These are phyloP conservation scores for Zostera marina DNA, from an alignment of 116 monocot species.

Conservation along the genomic window DNA sequence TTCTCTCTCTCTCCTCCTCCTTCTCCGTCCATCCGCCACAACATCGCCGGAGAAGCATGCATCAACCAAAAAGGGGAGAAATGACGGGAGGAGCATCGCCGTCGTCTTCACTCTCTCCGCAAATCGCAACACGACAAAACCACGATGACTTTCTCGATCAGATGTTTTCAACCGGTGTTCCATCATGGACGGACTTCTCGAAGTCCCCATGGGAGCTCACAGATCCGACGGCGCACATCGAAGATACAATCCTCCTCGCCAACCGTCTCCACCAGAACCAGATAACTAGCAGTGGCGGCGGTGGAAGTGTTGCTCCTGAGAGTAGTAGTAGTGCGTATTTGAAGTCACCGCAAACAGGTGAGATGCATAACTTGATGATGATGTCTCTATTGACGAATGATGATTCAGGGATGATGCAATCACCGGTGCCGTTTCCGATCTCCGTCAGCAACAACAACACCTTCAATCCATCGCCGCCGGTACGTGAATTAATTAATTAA, in stretches of 20 bases:
- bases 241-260: conserved; percentile 66
- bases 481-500: conserved; percentile 11
- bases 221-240: neutral
- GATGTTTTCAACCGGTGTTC: conserved; percentile 31
- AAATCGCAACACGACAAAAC: conserved; percentile 11
- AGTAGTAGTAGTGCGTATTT: conserved; percentile 41
- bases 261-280: conserved; percentile 76
- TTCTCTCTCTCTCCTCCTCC: no score
- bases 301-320: conserved; percentile 12
- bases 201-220: conserved; percentile 31
- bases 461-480: conserved; percentile 15
- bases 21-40: no score
- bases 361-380: no score
- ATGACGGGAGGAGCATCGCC: neutral
- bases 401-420: conserved; percentile 13
- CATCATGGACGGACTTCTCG: conserved; percentile 46
- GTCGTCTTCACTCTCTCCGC: neutral
- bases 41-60: neutral
- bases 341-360: conserved; percentile 9
- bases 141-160: conserved; percentile 61
- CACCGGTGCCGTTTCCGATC: conserved; percentile 37
- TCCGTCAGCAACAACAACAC: conserved; percentile 22
- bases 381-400: no score
- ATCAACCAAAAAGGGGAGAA: conserved; percentile 15
- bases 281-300: conserved; percentile 31